Evolutionary conservation across 2,329 filamentous ascomycete species (phyloP).

Genomic region (Trichoderma lentiforme): DNA sequence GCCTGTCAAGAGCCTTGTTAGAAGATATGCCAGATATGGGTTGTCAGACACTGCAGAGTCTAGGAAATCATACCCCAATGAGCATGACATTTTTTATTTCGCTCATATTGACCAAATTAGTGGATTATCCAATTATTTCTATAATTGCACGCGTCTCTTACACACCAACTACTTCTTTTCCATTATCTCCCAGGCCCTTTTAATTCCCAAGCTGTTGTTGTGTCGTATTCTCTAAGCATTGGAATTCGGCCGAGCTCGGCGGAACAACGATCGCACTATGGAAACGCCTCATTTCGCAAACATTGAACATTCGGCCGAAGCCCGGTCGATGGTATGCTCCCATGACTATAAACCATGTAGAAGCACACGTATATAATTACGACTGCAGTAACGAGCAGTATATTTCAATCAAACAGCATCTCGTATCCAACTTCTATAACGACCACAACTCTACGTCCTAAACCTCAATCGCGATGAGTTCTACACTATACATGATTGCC

Average conservation of each 20-base stretch:
- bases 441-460: not conserved
- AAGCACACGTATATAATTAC: not conserved
- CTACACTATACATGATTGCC: not conserved
- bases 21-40: not conserved
- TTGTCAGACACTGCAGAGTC: not conserved
- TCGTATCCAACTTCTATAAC: not conserved
- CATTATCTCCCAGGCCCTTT: not conserved
- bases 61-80: not conserved
- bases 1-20: not conserved
- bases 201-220: not conserved
- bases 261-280: not conserved
- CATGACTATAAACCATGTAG: not conserved
- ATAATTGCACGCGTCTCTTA: not conserved
- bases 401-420: not conserved
- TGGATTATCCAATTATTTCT: not conserved
- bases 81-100: not conserved
- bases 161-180: not conserved
- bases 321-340: not conserved
- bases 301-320: not conserved
- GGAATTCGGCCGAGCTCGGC: constrained; percentile 16
- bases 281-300: not conserved
- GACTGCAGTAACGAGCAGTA: not conserved
- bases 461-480: not conserved
- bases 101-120: not conserved
- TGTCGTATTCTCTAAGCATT: not conserved